Conservation (phyloP, 2,329 filamentous ascomycete species). For the Graphium sp. region DNA sequence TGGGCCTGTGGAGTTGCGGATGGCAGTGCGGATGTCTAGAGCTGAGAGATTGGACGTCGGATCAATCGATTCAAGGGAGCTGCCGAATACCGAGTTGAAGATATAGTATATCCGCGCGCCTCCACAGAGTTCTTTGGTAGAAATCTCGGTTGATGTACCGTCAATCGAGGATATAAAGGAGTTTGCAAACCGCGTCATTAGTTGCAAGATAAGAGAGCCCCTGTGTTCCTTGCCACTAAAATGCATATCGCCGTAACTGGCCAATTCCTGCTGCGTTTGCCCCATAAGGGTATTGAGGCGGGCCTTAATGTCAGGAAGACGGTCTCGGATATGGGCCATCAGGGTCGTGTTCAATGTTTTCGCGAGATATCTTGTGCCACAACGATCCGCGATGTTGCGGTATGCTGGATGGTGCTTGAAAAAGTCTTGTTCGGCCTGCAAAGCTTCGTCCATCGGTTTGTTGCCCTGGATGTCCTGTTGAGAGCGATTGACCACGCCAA, state of each 20-base stretch:
- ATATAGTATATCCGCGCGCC: slow-evolving; percentile 96
- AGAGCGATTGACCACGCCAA: slow-evolving; percentile 93
- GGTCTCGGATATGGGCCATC: slow-evolving; percentile 91
- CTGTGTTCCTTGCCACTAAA: slow-evolving; percentile 96
- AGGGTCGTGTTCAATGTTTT: slow-evolving; percentile 90
- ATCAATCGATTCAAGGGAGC: slow-evolving; percentile 88
- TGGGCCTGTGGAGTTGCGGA: slow-evolving; percentile 93
- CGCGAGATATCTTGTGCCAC: slow-evolving; percentile 85
- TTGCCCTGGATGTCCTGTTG: slow-evolving; percentile 96
- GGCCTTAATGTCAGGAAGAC: slow-evolving; percentile 94
- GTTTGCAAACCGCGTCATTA: slow-evolving; percentile 96
- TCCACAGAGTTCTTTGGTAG: slow-evolving; percentile 91
- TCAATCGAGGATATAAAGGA: slow-evolving; percentile 98
- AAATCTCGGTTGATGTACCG: slow-evolving; percentile 95
- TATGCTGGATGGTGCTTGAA: slow-evolving; percentile 96
- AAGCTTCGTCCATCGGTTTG: slow-evolving; percentile 84
- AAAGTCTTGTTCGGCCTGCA: slow-evolving; percentile 82
- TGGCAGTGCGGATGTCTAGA: slow-evolving; percentile 89
- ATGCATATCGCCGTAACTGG: slow-evolving; percentile 93
- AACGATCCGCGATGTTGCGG: slow-evolving; percentile 83
- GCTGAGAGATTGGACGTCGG: slow-evolving; percentile 90
- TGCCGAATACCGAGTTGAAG: slow-evolving; percentile 97
- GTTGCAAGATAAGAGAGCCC: slow-evolving; percentile 82
- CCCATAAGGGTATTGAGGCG: slow-evolving; percentile 96
- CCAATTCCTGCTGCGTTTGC: slow-evolving; percentile 96